Conservation (phyloP, 2,329 filamentous ascomycete species). For the Neocucurbitaria cava region DNA sequence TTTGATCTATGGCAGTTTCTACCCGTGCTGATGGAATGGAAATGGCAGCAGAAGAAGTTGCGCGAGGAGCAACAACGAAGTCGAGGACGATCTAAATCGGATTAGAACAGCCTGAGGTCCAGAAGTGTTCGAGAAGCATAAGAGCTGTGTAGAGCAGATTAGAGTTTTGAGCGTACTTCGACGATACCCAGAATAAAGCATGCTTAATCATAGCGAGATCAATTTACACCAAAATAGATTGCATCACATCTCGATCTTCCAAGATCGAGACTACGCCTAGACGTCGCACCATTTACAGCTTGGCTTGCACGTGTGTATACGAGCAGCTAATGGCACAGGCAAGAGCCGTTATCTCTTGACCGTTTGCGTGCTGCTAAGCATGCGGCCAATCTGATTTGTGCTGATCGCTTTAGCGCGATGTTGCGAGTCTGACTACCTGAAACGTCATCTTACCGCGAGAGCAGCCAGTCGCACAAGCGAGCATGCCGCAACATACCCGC, state of each 20-base stretch:
- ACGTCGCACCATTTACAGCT: constrained; percentile 1
- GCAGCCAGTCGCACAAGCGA: neutral
- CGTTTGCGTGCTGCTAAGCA: constrained; percentile 5
- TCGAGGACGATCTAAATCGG: constrained; percentile 35
- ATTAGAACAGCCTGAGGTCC: constrained; percentile 19
- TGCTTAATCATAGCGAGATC: constrained; percentile 25
- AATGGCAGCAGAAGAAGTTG: constrained; percentile 62
- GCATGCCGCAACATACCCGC: constrained; percentile 1
- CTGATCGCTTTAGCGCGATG: constrained; percentile 6
- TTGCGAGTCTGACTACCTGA: constrained; percentile 1
- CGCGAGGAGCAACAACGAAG: constrained; percentile 45
- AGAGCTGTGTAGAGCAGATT: constrained; percentile 1
- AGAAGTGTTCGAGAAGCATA: constrained; percentile 9
- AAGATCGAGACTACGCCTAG: constrained; percentile 5
- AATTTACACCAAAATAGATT: constrained; percentile 19
- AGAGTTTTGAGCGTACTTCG: constrained; percentile 22
- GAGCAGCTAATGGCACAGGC: constrained; percentile 21
- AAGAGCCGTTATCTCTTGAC: constrained; percentile 15
- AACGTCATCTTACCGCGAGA: constrained; percentile 9
- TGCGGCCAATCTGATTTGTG: constrained; percentile 18
- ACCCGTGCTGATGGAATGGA: constrained; percentile 92
- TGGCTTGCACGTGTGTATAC: constrained; percentile 11
- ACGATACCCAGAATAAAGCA: constrained; percentile 35
- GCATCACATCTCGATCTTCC: constrained; percentile 14
- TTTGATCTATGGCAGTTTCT: constrained; percentile 94